phyloP scores from a whole-genome alignment of 805 yeast species.

The Kregervanrija delftensis region DNA sequence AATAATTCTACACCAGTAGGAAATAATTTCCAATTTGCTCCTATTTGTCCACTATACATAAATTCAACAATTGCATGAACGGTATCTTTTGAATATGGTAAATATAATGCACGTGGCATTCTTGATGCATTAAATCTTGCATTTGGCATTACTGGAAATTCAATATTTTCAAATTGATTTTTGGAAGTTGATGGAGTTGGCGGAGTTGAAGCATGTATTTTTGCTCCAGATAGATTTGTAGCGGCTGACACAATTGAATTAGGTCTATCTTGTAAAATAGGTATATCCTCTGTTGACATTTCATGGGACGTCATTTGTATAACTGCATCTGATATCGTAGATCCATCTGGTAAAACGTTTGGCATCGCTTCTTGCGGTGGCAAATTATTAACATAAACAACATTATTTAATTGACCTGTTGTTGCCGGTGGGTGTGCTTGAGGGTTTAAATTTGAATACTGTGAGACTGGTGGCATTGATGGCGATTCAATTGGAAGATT shows the following conservation, averaged over 20 bases:
- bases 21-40: conserved; percentile 62
- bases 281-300: neutral
- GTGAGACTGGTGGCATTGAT: neutral
- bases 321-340: conserved; percentile 30
- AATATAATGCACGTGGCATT: conserved; percentile 60
- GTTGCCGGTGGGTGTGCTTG: neutral
- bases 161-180: too few relatives aligned
- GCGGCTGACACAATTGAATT: neutral
- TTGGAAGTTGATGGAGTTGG: conserved; percentile 4
- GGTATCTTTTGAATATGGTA: conserved; percentile 59
- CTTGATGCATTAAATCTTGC: conserved; percentile 11
- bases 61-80: conserved; percentile 65
- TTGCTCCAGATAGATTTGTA: neutral
- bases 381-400: conserved; percentile 19
- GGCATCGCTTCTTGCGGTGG: conserved; percentile 60
- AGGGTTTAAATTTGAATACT: neutral
- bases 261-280: neutral
- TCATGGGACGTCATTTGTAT: neutral
- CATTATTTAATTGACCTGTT: neutral
- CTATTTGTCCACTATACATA: conserved; percentile 73
- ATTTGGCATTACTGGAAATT: neutral
- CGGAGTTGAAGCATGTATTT: neutral
- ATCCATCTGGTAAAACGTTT: conserved; percentile 23
- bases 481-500: neutral
- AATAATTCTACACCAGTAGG: conserved; percentile 65